A percentile compares a stretch with the other conserved stretches of the same genome.
Conservation (phyloP, 345 rosid species). For the Limnanthes douglasii region DNA sequence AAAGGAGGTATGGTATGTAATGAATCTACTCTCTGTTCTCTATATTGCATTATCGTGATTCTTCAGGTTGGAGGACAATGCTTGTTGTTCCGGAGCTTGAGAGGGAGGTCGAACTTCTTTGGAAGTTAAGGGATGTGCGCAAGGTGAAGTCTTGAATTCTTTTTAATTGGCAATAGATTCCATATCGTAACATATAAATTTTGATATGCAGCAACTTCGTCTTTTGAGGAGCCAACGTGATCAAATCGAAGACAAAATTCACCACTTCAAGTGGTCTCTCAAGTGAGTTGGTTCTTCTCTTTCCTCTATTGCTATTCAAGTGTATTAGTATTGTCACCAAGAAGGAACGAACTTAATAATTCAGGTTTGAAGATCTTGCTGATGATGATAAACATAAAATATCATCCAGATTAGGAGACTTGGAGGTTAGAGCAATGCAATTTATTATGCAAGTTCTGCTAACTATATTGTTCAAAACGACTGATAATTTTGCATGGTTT, state of each 20-base stretch:
- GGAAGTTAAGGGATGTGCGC: constrained; percentile 54
- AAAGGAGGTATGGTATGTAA: too few species aligned
- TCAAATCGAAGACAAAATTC: constrained; percentile 72
- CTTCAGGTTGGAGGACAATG: constrained; percentile 96
- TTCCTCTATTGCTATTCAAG: not conserved
- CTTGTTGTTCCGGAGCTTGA: constrained; percentile 96
- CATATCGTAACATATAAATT: too few species aligned
- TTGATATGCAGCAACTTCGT: constrained; percentile 46
- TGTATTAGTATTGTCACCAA: too few species aligned
- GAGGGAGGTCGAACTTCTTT: constrained; percentile 80
- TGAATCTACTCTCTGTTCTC: too few species aligned
- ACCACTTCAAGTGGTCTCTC: constrained; percentile 74
- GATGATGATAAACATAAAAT: constrained; percentile 29
- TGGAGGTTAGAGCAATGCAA: constrained; percentile 71
- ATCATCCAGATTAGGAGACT: constrained; percentile 17
- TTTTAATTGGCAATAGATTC: too few species aligned
- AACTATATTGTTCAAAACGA: not conserved
- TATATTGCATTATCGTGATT: constrained; percentile 3
- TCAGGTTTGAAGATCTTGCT: constrained; percentile 40
- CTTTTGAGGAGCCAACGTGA: constrained; percentile 70
- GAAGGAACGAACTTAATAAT: too few species aligned
- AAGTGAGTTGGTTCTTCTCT: constrained; percentile 31
- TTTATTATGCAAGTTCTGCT: not conserved
- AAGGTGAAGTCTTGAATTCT: constrained; percentile 57
- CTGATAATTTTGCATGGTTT: constrained; percentile 4